These are phyloP conservation scores for Mycena epipterygia DNA, from an alignment of 768 basidiomycete species.

Conservation along the genomic window DNA sequence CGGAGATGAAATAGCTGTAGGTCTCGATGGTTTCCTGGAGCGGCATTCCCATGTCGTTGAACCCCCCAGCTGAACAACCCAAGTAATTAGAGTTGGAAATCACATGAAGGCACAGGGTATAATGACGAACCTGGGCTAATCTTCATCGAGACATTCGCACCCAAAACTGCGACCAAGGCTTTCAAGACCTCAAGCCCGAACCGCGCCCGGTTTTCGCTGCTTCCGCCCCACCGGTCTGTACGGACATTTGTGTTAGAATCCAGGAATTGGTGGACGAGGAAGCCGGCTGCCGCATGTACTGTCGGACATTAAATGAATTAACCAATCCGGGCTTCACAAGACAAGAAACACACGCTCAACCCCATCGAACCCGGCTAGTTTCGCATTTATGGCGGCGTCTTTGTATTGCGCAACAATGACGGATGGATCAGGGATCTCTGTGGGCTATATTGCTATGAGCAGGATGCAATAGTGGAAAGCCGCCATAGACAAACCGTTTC, in stretches of 20 bases:
- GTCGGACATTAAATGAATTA: not conserved
- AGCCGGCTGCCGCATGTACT: constrained; percentile 62
- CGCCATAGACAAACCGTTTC: constrained; percentile 49
- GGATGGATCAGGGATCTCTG: constrained; percentile 57
- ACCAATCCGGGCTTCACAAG: too few species aligned
- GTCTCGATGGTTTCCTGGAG: constrained; percentile 59
- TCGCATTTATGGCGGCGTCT: constrained; percentile 61
- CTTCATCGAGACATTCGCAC: constrained; percentile 60
- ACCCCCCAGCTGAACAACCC: constrained; percentile 49
- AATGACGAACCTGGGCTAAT: constrained; percentile 41
- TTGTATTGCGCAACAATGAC: constrained; percentile 55
- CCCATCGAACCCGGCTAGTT: constrained; percentile 69
- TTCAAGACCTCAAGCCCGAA: constrained; percentile 68
- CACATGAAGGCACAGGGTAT: not conserved
- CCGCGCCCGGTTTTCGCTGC: constrained; percentile 66
- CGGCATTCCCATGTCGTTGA: constrained; percentile 64
- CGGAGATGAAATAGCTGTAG: constrained; percentile 55
- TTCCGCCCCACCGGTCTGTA: constrained; percentile 73
- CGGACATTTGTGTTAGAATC: constrained; percentile 63
- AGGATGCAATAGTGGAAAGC: not conserved
- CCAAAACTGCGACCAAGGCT: constrained; percentile 56
- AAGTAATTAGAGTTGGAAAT: constrained; percentile 38
- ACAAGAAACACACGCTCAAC: constrained; percentile 55
- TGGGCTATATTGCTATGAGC: constrained; percentile 47
- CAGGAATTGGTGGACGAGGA: constrained; percentile 64